Conservation (phyloP, 352 stramenopile genomes). For the Phytophthora ramorum region DNA sequence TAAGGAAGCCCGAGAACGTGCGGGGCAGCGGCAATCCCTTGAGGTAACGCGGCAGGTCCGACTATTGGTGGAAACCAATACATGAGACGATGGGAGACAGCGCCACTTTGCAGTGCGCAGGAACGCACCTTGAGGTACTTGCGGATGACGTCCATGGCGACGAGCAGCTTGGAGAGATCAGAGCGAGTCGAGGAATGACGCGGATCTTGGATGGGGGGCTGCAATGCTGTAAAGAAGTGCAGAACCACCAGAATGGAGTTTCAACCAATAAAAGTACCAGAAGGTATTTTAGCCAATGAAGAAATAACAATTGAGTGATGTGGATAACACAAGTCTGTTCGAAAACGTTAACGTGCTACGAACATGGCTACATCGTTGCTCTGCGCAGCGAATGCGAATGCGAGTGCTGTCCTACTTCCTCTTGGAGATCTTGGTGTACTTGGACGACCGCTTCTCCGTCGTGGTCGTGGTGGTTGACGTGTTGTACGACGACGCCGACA, state of each 20-base stretch:
- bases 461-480: slow-evolving; percentile 39
- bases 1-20: slow-evolving; percentile 83
- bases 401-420: slow-evolving; percentile 50
- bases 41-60: slow-evolving; percentile 82
- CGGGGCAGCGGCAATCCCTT: slow-evolving; percentile 83
- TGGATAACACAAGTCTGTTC: neutral
- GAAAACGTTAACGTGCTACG: neutral
- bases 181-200: slow-evolving; percentile 32
- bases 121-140: slow-evolving; percentile 75
- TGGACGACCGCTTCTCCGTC: slow-evolving; percentile 61
- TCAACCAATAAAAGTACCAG: neutral
- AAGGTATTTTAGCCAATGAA: slow-evolving; percentile 5
- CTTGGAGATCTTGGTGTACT: slow-evolving; percentile 84
- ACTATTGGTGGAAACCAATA: slow-evolving; percentile 22
- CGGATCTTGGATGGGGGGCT: neutral
- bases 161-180: neutral
- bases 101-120: neutral
- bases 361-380: slow-evolving; percentile 1
- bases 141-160: slow-evolving; percentile 79
- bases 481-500: slow-evolving; percentile 13
- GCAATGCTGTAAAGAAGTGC: slow-evolving; percentile 11
- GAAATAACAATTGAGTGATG: neutral
- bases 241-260: slow-evolving; percentile 30
- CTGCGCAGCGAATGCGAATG: neutral
- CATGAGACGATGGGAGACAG: neutral